Evolutionary conservation across 225 moss, liverwort and hornwort genomes (phyloP).

Genomic region (Pseudisothecium myosuroides): DNA sequence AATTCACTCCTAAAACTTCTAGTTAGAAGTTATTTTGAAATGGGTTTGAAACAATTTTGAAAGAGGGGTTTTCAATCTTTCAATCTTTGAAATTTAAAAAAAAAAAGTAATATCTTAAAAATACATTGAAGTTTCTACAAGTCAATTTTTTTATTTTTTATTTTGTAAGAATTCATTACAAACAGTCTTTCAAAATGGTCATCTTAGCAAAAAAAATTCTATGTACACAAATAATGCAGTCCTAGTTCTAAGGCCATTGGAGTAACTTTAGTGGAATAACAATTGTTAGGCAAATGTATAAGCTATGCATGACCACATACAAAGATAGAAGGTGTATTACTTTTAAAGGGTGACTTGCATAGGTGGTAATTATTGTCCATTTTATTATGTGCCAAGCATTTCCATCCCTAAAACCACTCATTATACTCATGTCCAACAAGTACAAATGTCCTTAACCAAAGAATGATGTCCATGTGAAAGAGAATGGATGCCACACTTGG

Average conservation of each 20-base stretch:
- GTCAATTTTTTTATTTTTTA: no score
- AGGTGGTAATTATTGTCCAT: not conserved
- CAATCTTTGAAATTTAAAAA: not conserved
- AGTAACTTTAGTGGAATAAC: fast-evolving
- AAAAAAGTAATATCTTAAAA: no score
- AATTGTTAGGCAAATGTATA: fast-evolving
- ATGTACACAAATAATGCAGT: fast-evolving
- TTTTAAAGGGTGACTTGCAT: fast-evolving
- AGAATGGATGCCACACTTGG: not conserved
- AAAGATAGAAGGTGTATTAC: not conserved
- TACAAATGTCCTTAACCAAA: not conserved
- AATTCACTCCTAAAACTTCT: fast-evolving
- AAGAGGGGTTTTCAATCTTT: no score
- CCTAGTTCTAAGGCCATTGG: fast-evolving
- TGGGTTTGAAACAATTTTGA: not conserved
- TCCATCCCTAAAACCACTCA: not conserved
- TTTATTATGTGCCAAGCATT: fast-evolving
- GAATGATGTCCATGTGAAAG: not conserved
- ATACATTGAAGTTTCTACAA: not conserved
- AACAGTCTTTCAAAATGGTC: not conserved
- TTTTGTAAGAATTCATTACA: no score
- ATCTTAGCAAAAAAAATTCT: no score
- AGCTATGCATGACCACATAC: fast-evolving
- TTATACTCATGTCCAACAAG: no score
- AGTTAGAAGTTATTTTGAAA: not conserved